Base-by-base conservation (phyloP, 78 protist species). In the Blattamonas nauphoetae region DNA sequence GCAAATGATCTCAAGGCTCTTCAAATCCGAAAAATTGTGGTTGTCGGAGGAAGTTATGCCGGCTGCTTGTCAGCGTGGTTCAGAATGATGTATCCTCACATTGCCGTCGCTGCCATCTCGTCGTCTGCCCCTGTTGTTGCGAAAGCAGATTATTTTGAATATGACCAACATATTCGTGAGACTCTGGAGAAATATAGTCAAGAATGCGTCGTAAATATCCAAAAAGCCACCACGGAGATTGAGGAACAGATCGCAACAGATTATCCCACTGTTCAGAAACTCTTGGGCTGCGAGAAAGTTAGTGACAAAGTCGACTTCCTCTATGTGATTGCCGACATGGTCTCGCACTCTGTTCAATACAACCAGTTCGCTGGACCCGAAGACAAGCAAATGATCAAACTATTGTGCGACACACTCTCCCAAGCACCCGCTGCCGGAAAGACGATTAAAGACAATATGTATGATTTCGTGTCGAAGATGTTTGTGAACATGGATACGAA, bases 11-110 rank as follows among this genome's bases (percentile, higher is more conserved):
- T 29, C 11, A 55, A 55, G 34, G 42, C 0, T 1, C 45, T 0
- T 3, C 83, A 43, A 78, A 35, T 78, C 55, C 81, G 41, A 84
- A 11, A n/a, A 55, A 11, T 45, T 87, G 33, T 88, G 5, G 35
- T 41, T 1, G 85, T 86, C 34, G 93, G 93, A 44, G 91, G 92
- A 1, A 79, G 88, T 42, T 91, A 91, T 86, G 41, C 93, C 0
- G 93, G 93, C 41, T 79, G 86, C 34, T 43, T 91, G 34, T 34
- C 86, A 0, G 78, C 89, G 35, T 89, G 81, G 84, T 84, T 89
- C 78, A 29, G 91, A 6, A 32, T 86, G 0, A 64, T 78, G 79
- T 91, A 84, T 86, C 90, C 90, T 45, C 89, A 88, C 85, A 45
- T 88, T 34, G n/a, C 85, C 34, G n/a, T n/a, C 2, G 87, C 44